A percentile compares a stretch with the other conserved stretches of the same genome.
phyloP scores from a whole-genome alignment of 2,329 filamentous ascomycete genomes.

The Neophaeococcomyces mojaviensis region DNA sequence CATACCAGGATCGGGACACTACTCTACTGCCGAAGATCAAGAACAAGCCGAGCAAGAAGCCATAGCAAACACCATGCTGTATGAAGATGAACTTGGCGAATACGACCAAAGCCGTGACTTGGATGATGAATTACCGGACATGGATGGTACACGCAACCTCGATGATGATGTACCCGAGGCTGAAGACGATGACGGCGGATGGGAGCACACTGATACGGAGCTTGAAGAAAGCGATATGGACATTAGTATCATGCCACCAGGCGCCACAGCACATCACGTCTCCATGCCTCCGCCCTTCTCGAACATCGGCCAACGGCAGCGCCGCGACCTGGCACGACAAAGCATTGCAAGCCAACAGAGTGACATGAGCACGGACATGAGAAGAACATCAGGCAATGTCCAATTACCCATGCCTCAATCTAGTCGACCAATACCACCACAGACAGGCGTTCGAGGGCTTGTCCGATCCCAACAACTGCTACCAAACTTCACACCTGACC shows the following conservation, averaged over 20 bases:
- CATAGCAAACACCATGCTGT: conserved; percentile 32
- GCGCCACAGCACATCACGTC: conserved; percentile 4
- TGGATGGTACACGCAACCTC: conserved; percentile 42
- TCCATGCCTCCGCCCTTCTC: conserved; percentile 3
- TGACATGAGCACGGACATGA: conserved; percentile 2
- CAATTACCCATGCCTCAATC: not conserved
- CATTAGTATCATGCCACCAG: conserved; percentile 17
- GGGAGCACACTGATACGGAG: conserved; percentile 72
- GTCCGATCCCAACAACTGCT: not conserved
- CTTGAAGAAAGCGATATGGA: conserved; percentile 19
- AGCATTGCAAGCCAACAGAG: conserved; percentile 2
- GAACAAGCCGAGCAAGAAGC: conserved; percentile 54
- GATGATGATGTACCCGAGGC: conserved; percentile 65
- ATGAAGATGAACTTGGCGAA: conserved; percentile 23
- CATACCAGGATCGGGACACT: not conserved
- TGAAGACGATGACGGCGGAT: conserved; percentile 49
- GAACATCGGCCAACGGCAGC: not conserved
- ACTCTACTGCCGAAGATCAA: not conserved
- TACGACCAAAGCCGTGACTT: conserved; percentile 18
- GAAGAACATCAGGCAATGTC: conserved; percentile 6
- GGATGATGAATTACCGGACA: conserved; percentile 32
- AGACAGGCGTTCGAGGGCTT: not conserved
- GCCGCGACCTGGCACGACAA: not conserved
- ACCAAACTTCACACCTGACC: conserved; percentile 3
- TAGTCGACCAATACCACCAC: not conserved